These are phyloP conservation scores for Pseudonitzschia multistriata DNA, from an alignment of 108 stramenopile species.

Conservation along the genomic window DNA sequence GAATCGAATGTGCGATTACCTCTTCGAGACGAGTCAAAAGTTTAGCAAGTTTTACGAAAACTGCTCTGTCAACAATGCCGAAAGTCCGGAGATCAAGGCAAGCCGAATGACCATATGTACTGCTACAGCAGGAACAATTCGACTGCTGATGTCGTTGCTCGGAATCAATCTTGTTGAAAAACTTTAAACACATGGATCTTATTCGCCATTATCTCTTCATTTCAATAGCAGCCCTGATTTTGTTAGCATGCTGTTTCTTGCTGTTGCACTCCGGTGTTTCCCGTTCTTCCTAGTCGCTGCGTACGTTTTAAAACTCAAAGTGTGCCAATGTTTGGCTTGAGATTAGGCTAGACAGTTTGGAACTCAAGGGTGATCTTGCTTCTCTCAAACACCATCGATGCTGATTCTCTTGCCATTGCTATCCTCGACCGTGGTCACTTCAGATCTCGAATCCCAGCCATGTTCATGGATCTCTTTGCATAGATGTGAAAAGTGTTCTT, in stretches of 20 bases:
- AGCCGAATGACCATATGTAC: slow-evolving; percentile 88
- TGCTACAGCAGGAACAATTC: slow-evolving; percentile 88
- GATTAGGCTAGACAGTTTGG: no score
- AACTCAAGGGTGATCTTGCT: no score
- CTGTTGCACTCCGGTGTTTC: no score
- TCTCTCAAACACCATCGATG: background rate
- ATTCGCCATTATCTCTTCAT: background rate
- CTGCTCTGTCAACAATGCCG: slow-evolving; percentile 88
- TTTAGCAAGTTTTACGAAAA: slow-evolving; percentile 89
- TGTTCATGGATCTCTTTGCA: slow-evolving; percentile 12
- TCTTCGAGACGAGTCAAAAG: slow-evolving; percentile 89
- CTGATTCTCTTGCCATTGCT: slow-evolving; percentile 16
- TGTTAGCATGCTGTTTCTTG: no score
- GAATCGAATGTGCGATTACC: slow-evolving; percentile 92
- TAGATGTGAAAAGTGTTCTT: slow-evolving; percentile 8
- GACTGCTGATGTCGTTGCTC: slow-evolving; percentile 76
- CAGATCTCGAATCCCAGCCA: slow-evolving; percentile 27
- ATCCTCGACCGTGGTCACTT: slow-evolving; percentile 19
- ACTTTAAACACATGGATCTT: slow-evolving; percentile 47
- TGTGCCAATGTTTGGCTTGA: no score
- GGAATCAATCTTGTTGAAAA: slow-evolving; percentile 91
- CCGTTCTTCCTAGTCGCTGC: no score
- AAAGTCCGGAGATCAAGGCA: slow-evolving; percentile 74
- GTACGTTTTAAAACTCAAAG: no score
- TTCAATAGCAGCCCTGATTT: no score